Evolutionary conservation across 2,329 filamentous ascomycete species (phyloP), one percentile per base, ranked within the genome.

Genomic region (Dactylellina leptospora): DNA sequence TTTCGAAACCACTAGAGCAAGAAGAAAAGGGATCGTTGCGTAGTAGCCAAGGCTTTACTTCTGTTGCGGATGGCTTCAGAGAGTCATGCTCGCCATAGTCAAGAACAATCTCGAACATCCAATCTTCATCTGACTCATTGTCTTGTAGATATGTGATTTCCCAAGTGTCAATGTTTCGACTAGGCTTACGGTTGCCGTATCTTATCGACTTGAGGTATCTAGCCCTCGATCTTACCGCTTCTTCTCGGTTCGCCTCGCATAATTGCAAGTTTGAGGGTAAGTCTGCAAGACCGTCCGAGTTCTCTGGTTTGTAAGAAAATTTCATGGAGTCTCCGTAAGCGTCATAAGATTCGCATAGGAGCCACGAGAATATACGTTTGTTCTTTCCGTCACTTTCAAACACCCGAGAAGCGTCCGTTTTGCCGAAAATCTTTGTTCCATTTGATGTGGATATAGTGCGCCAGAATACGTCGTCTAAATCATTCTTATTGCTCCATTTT

Each of bases 31-130:
- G 66, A 66, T 80, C 79, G 16, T 8, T 4, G 0, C 79, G 74
- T 2, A 25, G 10, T 0, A 11, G 4, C 78, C 79, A 59, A 4
- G 3, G 2, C 10, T 9, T 2, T 8, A 6, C 25, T 20, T 59
- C 55, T 22, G 4, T 6, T 5, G 55, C 8, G 1, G 40, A 47
- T 1, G 55, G 55, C 1, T 23, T 79, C 2, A 8, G 28, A 8
- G 75, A 75, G 50, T 77, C 73, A 51, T 80, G 79, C n/a, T 80
- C 78, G 9, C 79, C 79, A 47, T 80, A 80, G 71, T 80, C 79
- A 18, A 80, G 76, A 1, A 80, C 77, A 1, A 79, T 42, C 28
- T 78, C 64, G 50, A 56, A 56, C 10, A 56, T 1, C 53, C 53
- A 56, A 10, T 54, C 18, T 2, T 9, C n/a, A 11, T 42, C 22